These are phyloP conservation scores for Vanderwaltozyma tropicalis DNA, from an alignment of 805 yeast species.

Conservation along the genomic window DNA sequence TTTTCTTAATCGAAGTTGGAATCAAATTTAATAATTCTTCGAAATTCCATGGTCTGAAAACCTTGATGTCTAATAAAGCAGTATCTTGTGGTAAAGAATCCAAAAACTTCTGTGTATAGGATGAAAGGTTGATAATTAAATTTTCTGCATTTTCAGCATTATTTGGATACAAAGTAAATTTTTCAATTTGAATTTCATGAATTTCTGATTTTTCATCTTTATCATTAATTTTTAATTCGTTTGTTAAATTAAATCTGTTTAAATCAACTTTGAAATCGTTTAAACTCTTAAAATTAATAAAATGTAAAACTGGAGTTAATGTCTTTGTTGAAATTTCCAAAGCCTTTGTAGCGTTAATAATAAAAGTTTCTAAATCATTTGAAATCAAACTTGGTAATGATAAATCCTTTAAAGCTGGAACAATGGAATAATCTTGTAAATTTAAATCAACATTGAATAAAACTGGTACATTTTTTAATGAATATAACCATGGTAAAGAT, in stretches of 20 bases:
- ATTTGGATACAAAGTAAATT: constrained; percentile 23
- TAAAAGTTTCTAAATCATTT: constrained; percentile 43
- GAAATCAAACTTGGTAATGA: constrained; percentile 59
- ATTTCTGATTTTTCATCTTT: constrained; percentile 9
- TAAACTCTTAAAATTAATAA: constrained; percentile 31
- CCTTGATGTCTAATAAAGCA: constrained; percentile 44
- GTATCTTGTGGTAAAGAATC: constrained; percentile 26
- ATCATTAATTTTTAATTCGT: not conserved
- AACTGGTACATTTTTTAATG: constrained; percentile 33
- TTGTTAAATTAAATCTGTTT: not conserved
- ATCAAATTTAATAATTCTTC: constrained; percentile 38
- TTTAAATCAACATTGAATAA: constrained; percentile 53
- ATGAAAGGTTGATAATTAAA: constrained; percentile 56
- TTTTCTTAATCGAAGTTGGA: constrained; percentile 44
- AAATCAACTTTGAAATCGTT: not conserved
- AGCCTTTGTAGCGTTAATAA: constrained; percentile 46
- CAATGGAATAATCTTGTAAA: constrained; percentile 54
- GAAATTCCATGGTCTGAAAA: constrained; percentile 65
- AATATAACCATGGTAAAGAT: constrained; percentile 47
- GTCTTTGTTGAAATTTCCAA: constrained; percentile 43
- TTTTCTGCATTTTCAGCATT: constrained; percentile 35
- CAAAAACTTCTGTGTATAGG: constrained; percentile 36
- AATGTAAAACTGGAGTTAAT: constrained; percentile 58
- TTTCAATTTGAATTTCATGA: constrained; percentile 25
- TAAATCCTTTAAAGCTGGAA: constrained; percentile 66